phyloP scores from a whole-genome alignment of 805 yeast genomes.

The Saturnispora bothae region DNA sequence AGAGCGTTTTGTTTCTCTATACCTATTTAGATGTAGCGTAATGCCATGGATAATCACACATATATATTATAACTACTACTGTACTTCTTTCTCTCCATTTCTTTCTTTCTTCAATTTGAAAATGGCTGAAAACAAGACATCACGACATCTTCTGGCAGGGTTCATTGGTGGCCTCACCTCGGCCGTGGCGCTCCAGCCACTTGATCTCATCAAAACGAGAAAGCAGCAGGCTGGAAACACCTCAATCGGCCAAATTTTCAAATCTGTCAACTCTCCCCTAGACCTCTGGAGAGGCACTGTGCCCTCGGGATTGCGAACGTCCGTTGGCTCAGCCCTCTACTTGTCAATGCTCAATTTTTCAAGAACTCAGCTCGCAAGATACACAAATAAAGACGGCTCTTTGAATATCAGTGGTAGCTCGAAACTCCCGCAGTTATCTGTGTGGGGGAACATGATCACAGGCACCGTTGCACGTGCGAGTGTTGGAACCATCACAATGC shows the following conservation, averaged over 20 bases:
- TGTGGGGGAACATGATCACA: constrained; percentile 55
- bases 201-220: constrained; percentile 81
- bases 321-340: constrained; percentile 83
- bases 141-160: constrained; percentile 64
- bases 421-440: constrained; percentile 61
- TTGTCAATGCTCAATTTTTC: constrained; percentile 58
- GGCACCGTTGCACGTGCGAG: constrained; percentile 73
- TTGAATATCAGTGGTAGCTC: constrained; percentile 23
- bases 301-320: constrained; percentile 83
- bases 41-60: not conserved
- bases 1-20: not conserved
- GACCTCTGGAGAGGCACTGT: constrained; percentile 89
- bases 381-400: not conserved
- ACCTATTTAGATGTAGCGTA: not conserved
- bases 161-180: constrained; percentile 78
- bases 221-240: constrained; percentile 48
- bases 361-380: constrained; percentile 28
- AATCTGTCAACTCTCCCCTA: constrained; percentile 31
- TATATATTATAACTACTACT: too few species aligned
- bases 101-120: too few species aligned
- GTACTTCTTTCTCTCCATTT: too few species aligned
- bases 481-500: constrained; percentile 89
- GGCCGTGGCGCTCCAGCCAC: constrained; percentile 73
- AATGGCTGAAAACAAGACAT: constrained; percentile 17
- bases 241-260: constrained; percentile 25